A percentile compares a stretch with the other conserved stretches of the same genome.
Evolutionary conservation across 2,329 filamentous ascomycete species (phyloP).

Genomic region (Torrubiellomyces zombiae): DNA sequence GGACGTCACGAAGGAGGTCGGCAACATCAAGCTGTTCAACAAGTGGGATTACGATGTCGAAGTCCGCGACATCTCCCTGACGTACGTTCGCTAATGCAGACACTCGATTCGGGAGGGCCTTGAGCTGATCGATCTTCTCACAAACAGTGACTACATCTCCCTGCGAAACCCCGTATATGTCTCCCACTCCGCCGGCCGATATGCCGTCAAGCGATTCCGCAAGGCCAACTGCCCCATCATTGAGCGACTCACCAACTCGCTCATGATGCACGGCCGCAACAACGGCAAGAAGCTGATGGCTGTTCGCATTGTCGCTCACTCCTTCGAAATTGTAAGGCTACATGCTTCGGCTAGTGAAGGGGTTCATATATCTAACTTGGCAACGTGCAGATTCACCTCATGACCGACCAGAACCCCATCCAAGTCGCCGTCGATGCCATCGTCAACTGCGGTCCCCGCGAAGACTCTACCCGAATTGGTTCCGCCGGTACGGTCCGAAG

Average conservation of each 20-base stretch:
- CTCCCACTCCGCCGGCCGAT: conserved; percentile 95
- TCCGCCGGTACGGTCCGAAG: conserved; percentile 98
- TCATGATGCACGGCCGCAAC: conserved; percentile 99
- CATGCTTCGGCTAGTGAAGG: conserved; percentile 2
- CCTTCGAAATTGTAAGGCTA: conserved; percentile 92
- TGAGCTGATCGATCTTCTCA: conserved; percentile 16
- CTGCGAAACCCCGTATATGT: conserved; percentile 98
- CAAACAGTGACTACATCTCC: conserved; percentile 90
- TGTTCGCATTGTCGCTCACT: conserved; percentile 95
- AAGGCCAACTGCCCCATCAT: conserved; percentile 99
- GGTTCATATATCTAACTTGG: neutral
- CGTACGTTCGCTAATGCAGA: conserved; percentile 42
- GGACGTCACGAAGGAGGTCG: conserved; percentile 78
- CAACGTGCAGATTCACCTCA: conserved; percentile 79
- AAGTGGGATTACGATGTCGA: conserved; percentile 98
- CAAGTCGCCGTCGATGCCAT: conserved; percentile 99
- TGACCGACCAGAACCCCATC: conserved; percentile 99
- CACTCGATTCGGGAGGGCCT: neutral
- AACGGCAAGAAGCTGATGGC: conserved; percentile 99
- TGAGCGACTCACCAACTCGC: conserved; percentile 99
- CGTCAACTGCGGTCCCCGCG: conserved; percentile 99
- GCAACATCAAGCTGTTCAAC: conserved; percentile 93
- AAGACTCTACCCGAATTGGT: conserved; percentile 99
- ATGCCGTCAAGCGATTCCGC: conserved; percentile 99
- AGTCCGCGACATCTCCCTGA: conserved; percentile 98